Base-by-base conservation (phyloP, 176 grass and related monocot species). In the Eleusine coracana region DNA sequence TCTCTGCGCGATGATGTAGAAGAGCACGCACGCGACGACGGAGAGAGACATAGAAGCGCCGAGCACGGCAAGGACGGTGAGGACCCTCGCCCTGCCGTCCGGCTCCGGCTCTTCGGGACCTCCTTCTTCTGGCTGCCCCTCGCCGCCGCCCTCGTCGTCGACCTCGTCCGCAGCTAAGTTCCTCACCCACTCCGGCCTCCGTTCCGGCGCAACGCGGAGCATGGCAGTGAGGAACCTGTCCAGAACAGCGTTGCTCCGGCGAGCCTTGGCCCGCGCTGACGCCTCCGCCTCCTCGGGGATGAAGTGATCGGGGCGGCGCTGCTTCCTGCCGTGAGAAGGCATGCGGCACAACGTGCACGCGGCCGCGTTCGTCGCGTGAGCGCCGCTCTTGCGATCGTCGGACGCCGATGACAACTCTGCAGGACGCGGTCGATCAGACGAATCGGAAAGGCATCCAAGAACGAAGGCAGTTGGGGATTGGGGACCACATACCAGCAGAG, bases 1-100 rank as follows among this genome's bases (percentile, higher is more conserved):
- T 5, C 21, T 59, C 38, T 40, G 58, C 11, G 55, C 54, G 21
- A 38, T 18, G 45, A 77, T 17, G 83, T 85, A 89, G 83, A 76
- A 77, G 66, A 89, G 83, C 82, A 66, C 78, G 72, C 55, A 77
- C 5, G 78, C 63, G 15, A 39, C 14, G 9, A 70, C 7, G 58
- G 54, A 39, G 45, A 85, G 71, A 27, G 37, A 71, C 44, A 89
- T 25, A 3, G 87, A 51, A 36, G 54, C 87, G 6, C 82, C 82
- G 14, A 89, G 82, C 15, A 89, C 54, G 20, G 72, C 82, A 0
- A 77, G 20, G 11, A 82, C 12, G 65, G 55, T 12, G 37, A 82
- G 51, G 13, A 71, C 8, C 42, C 18, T 66, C 3, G 38, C 18
- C 12, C 25, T 42, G 34, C 20, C 72, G 45, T 65, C 66, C 9